phyloP scores from a whole-genome alignment of 805 yeast species.

The Spathaspora passalidarum region DNA sequence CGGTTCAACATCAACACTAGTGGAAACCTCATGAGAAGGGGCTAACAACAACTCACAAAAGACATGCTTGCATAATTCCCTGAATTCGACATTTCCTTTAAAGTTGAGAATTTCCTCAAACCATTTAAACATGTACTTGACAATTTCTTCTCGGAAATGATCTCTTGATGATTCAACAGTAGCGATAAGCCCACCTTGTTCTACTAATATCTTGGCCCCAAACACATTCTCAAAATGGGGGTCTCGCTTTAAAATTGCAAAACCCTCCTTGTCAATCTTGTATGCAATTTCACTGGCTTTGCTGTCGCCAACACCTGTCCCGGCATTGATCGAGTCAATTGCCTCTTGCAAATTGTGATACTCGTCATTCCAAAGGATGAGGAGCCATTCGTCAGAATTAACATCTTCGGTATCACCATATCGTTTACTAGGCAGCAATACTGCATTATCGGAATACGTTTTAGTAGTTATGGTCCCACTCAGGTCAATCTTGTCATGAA shows the following conservation, averaged over 20 bases:
- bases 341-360: slow-evolving; percentile 61
- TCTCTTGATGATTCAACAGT: slow-evolving; percentile 52
- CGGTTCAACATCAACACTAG: background rate
- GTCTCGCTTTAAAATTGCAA: slow-evolving; percentile 44
- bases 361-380: slow-evolving; percentile 79
- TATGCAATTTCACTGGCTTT: slow-evolving; percentile 38
- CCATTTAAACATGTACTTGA: slow-evolving; percentile 50
- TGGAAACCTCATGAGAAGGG: slow-evolving; percentile 12
- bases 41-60: slow-evolving; percentile 46
- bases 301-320: slow-evolving; percentile 21
- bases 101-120: slow-evolving; percentile 34
- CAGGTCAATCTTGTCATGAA: slow-evolving; percentile 29
- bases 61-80: slow-evolving; percentile 15
- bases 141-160: slow-evolving; percentile 46
- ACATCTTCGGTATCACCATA: slow-evolving; percentile 33
- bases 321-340: slow-evolving; percentile 39
- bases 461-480: slow-evolving; percentile 17
- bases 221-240: slow-evolving; percentile 19
- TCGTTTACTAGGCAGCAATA: slow-evolving; percentile 22
- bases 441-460: slow-evolving; percentile 27
- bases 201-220: slow-evolving; percentile 36
- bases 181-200: slow-evolving; percentile 52
- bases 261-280: slow-evolving; percentile 48
- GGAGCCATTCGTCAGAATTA: slow-evolving; percentile 28
- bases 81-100: slow-evolving; percentile 19